A percentile compares a stretch with the other conserved stretches of the same genome.
Conservation (phyloP, 1,284 basidiomycete genomes). For the Puccinia sorghi region DNA sequence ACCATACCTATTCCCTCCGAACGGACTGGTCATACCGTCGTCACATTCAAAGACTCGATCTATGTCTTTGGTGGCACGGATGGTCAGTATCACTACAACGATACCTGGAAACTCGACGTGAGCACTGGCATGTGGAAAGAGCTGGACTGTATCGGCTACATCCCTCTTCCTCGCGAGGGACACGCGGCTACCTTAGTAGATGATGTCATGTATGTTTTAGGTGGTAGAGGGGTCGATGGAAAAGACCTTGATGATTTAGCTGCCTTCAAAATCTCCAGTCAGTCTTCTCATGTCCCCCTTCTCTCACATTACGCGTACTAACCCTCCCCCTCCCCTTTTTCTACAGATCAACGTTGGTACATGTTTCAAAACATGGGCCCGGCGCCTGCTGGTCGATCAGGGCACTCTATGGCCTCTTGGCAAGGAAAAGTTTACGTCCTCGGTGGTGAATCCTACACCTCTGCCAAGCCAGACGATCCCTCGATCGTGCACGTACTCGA, state of each 20-base stretch:
- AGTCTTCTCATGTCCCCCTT: constrained; percentile 58
- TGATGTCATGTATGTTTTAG: constrained; percentile 97
- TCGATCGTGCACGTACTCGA: constrained; percentile 83
- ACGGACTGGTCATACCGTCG: constrained; percentile 88
- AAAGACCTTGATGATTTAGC: constrained; percentile 93
- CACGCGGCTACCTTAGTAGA: constrained; percentile 96
- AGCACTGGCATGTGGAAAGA: constrained; percentile 83
- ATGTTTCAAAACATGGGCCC: constrained; percentile 99
- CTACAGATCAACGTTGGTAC: constrained; percentile 73
- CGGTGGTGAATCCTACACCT: constrained; percentile 84
- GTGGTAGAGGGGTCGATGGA: constrained; percentile 93
- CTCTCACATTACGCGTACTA: not conserved
- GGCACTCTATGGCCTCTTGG: constrained; percentile 90
- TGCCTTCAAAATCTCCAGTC: constrained; percentile 94
- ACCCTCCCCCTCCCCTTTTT: constrained; percentile 62
- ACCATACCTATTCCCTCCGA: constrained; percentile 81
- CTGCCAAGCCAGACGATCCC: constrained; percentile 68
- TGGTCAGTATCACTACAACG: constrained; percentile 97
- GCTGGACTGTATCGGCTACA: constrained; percentile 93
- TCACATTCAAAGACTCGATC: constrained; percentile 81
- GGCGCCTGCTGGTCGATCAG: constrained; percentile 82
- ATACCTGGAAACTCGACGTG: constrained; percentile 95
- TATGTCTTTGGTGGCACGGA: constrained; percentile 96
- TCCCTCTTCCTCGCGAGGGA: constrained; percentile 92
- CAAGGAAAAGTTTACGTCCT: constrained; percentile 86